phyloP scores from a whole-genome alignment of 768 basidiomycete genomes.

The Favolaschia claudopus region DNA sequence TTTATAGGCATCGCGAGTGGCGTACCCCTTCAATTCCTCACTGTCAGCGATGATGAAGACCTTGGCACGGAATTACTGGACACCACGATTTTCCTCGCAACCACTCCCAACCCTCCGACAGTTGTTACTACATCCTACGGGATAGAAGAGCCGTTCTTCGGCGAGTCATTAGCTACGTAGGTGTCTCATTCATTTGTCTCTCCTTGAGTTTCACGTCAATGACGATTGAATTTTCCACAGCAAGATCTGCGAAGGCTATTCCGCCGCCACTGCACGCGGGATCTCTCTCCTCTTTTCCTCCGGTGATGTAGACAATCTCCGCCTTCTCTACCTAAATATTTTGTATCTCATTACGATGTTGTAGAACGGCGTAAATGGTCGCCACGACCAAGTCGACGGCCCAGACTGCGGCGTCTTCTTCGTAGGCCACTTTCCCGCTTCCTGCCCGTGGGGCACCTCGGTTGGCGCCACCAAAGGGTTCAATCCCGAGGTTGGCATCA shows the following conservation, averaged over 20 bases:
- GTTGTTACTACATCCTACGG: constrained; percentile 13
- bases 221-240: constrained; percentile 37
- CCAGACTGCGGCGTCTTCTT: constrained; percentile 34
- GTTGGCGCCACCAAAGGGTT: constrained; percentile 10
- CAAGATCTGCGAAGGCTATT: constrained; percentile 11
- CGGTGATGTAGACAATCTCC: constrained; percentile 5
- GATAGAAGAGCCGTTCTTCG: background rate
- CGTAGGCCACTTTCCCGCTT: constrained; percentile 31
- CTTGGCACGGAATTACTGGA: constrained; percentile 3
- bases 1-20: constrained; percentile 15
- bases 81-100: background rate
- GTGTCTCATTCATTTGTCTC: background rate
- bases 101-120: background rate
- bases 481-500: constrained; percentile 3
- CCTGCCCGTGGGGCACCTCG: constrained; percentile 14
- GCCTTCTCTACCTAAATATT: background rate
- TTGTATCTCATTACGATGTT: background rate
- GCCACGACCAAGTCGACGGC: constrained; percentile 21
- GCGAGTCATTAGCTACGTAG: constrained; percentile 5
- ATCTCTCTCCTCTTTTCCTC: constrained; percentile 35
- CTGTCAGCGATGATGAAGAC: background rate
- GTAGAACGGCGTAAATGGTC: constrained; percentile 4
- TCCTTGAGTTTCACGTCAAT: background rate
- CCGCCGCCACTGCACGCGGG: too few species aligned
- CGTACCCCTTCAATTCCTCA: constrained; percentile 3